Evolutionary conservation across 192 early-diverging fungal genomes (phyloP).

Genomic region (Spizellomyces sp.): DNA sequence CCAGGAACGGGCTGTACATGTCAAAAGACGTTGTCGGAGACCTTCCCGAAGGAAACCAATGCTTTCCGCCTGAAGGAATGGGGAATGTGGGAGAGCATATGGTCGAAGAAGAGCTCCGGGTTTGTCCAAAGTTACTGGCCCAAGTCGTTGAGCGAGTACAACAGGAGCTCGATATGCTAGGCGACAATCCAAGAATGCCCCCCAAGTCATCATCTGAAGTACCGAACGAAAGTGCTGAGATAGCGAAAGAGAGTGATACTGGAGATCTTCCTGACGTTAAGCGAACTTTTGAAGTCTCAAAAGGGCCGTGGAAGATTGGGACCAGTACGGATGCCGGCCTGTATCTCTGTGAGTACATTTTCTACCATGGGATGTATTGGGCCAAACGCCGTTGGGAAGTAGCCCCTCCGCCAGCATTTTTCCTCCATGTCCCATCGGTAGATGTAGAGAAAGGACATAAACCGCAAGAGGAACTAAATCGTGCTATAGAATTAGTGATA

Average conservation of each 20-base stretch:
- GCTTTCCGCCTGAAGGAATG: neutral
- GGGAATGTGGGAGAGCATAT: neutral
- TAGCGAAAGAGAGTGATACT: neutral
- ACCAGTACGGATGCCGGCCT: neutral
- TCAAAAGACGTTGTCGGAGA: neutral
- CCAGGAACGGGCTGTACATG: neutral
- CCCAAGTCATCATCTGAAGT: neutral
- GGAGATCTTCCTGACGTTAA: neutral
- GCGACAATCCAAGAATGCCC: neutral
- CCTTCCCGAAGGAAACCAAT: neutral
- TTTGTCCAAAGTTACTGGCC: neutral
- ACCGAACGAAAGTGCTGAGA: neutral
- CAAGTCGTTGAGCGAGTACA: neutral
- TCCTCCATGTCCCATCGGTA: constrained; percentile 3
- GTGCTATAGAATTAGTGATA: neutral
- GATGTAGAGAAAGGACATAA: constrained; percentile 1
- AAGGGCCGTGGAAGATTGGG: neutral
- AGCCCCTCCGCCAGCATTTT: neutral
- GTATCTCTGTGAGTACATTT: constrained; percentile 11
- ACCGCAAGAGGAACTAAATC: neutral
- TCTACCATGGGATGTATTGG: constrained; percentile 2
- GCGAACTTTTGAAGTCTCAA: neutral
- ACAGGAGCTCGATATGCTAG: neutral
- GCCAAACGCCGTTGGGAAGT: neutral
- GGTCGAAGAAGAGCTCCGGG: neutral